A percentile compares a stretch with the other conserved stretches of the same genome.
phyloP scores from a whole-genome alignment of 164 flowering plant species.

The Macadamia tetraphylla region DNA sequence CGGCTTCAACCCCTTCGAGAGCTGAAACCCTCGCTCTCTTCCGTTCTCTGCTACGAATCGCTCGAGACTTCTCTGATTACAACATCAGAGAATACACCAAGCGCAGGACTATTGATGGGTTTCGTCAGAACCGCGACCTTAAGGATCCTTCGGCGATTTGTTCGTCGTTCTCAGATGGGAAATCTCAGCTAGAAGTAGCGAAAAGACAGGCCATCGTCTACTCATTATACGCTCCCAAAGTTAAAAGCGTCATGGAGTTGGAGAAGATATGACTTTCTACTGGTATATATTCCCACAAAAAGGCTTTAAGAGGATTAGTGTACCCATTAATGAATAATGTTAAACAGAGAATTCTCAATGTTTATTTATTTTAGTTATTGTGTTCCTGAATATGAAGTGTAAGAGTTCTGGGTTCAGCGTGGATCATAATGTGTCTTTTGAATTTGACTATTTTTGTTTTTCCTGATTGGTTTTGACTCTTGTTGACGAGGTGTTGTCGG shows the following conservation, averaged over 20 bases:
- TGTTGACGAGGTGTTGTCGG: too few species aligned
- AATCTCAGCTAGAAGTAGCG: constrained; percentile 61
- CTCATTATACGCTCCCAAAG: constrained; percentile 53
- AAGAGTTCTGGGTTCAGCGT: too few species aligned
- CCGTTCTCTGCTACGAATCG: constrained; percentile 45
- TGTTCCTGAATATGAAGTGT: too few species aligned
- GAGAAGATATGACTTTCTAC: constrained; percentile 4
- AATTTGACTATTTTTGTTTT: too few species aligned
- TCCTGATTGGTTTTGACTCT: too few species aligned
- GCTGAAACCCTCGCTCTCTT: constrained; percentile 17
- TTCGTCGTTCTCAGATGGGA: constrained; percentile 51
- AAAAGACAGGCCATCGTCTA: constrained; percentile 58
- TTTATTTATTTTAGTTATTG: too few species aligned
- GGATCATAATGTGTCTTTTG: too few species aligned
- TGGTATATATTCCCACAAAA: background rate
- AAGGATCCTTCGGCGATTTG: constrained; percentile 40
- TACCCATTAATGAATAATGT: too few species aligned
- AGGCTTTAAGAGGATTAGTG: too few species aligned
- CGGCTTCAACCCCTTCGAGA: constrained; percentile 11
- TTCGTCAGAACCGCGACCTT: constrained; percentile 40
- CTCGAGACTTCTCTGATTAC: constrained; percentile 63
- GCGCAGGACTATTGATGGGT: constrained; percentile 63
- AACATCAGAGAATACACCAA: constrained; percentile 74
- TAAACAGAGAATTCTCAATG: too few species aligned
- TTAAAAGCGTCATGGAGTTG: constrained; percentile 68